These are phyloP conservation scores for Scheffersomyces stipitis DNA, from an alignment of 805 yeast species.

Conservation along the genomic window DNA sequence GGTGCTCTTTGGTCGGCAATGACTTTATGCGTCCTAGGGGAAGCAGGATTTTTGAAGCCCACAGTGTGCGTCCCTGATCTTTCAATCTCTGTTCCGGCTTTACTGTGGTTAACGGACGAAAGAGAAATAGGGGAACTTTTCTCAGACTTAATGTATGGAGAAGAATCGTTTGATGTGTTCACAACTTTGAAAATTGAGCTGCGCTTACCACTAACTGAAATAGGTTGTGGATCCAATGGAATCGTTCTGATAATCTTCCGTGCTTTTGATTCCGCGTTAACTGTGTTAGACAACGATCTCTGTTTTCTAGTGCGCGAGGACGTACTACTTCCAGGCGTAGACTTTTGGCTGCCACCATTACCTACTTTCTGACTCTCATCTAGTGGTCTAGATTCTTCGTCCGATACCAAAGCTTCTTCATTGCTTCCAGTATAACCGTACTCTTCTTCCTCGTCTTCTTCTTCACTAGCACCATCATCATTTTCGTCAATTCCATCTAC, in stretches of 20 bases:
- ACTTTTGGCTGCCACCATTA: slow-evolving; percentile 22
- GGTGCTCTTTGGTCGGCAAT: no score
- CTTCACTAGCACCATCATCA: slow-evolving; percentile 24
- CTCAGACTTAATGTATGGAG: slow-evolving; percentile 21
- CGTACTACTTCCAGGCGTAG: slow-evolving; percentile 39
- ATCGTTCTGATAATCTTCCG: slow-evolving; percentile 73
- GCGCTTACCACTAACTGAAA: slow-evolving; percentile 40
- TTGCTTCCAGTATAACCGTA: slow-evolving; percentile 15
- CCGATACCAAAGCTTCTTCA: slow-evolving; percentile 23
- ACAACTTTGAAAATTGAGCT: slow-evolving; percentile 40
- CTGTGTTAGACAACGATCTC: slow-evolving; percentile 53
- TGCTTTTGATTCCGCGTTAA: slow-evolving; percentile 70
- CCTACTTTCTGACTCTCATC: no score
- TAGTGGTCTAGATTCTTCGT: slow-evolving; percentile 10
- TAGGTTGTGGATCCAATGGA: slow-evolving; percentile 83
- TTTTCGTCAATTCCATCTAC: slow-evolving; percentile 28
- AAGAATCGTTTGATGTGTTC: slow-evolving; percentile 31
- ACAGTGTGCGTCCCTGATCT: background rate
- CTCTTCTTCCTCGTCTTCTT: slow-evolving; percentile 17
- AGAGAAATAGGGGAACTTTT: slow-evolving; percentile 5
- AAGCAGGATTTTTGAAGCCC: background rate
- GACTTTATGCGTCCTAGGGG: background rate
- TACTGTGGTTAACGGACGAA: background rate
- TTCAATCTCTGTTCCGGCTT: background rate
- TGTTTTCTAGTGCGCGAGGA: slow-evolving; percentile 37